Evolutionary conservation across 331 rosid genomes (phyloP).

Genomic region (Arachis monticola): DNA sequence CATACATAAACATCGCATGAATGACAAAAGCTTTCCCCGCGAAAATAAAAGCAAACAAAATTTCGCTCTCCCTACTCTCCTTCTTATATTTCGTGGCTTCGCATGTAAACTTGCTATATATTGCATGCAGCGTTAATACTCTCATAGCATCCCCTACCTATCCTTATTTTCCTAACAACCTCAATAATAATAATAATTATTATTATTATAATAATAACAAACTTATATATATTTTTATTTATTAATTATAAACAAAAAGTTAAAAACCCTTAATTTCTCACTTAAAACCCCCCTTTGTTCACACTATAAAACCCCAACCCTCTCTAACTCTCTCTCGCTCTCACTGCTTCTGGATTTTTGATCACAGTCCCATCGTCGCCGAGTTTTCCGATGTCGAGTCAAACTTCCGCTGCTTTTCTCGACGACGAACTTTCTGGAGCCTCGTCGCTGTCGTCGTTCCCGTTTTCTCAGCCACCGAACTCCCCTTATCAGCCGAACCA

Average conservation of each 20-base stretch:
- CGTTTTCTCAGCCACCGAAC: not conserved
- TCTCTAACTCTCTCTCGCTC: not conserved
- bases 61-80: not conserved
- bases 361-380: not conserved
- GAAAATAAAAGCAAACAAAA: not conserved
- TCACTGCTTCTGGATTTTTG: not conserved
- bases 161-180: not conserved
- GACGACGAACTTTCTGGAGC: not conserved
- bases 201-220: too few relatives aligned
- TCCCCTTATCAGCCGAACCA: not conserved
- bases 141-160: constrained; percentile 6
- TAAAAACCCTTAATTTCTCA: not conserved
- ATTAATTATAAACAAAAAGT: not conserved
- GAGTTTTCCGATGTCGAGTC: not conserved
- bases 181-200: too few relatives aligned
- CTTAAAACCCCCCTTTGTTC: constrained; percentile 25
- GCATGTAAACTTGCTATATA: constrained; percentile 61
- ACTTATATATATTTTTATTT: not conserved
- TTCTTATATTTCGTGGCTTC: constrained; percentile 16
- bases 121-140: constrained; percentile 63
- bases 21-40: not conserved
- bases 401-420: not conserved
- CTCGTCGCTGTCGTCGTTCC: not conserved
- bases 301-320: constrained; percentile 5
- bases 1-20: too few relatives aligned